A percentile compares a stretch with the other conserved stretches of the same genome.
phyloP scores from a whole-genome alignment of 345 rosid species.

The Rhodamnia argentea region DNA sequence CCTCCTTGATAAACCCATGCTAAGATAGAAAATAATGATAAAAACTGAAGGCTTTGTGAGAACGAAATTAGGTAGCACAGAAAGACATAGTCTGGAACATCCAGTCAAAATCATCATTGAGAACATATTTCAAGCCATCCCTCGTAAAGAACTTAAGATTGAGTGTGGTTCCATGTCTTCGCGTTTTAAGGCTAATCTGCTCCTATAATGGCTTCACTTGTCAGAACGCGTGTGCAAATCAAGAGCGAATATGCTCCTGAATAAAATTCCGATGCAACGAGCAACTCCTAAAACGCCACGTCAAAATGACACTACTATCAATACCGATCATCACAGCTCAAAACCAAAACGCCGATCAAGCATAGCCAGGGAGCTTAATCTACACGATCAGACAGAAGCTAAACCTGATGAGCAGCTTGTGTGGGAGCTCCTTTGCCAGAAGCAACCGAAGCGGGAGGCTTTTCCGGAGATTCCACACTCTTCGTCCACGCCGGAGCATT shows the following conservation, averaged over 20 bases:
- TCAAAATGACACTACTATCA: neutral
- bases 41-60: neutral
- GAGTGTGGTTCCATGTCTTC: neutral
- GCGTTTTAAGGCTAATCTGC: neutral
- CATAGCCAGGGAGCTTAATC: neutral
- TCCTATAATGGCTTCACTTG: neutral
- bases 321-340: neutral
- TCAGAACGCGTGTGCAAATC: neutral
- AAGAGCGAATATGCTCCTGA: neutral
- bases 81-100: neutral
- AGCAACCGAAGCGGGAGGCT: conserved; percentile 1
- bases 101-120: neutral
- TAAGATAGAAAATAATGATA: neutral
- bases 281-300: neutral
- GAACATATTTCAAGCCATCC: neutral
- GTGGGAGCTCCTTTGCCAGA: conserved; percentile 14
- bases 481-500: conserved; percentile 55
- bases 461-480: conserved; percentile 1
- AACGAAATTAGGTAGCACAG: neutral
- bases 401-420: conserved; percentile 29
- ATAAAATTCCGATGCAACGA: neutral
- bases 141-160: neutral
- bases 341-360: neutral
- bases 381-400: neutral
- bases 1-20: neutral